These are phyloP conservation scores for Huntiella abstrusa DNA, from an alignment of 2,329 filamentous ascomycete species.

Conservation along the genomic window DNA sequence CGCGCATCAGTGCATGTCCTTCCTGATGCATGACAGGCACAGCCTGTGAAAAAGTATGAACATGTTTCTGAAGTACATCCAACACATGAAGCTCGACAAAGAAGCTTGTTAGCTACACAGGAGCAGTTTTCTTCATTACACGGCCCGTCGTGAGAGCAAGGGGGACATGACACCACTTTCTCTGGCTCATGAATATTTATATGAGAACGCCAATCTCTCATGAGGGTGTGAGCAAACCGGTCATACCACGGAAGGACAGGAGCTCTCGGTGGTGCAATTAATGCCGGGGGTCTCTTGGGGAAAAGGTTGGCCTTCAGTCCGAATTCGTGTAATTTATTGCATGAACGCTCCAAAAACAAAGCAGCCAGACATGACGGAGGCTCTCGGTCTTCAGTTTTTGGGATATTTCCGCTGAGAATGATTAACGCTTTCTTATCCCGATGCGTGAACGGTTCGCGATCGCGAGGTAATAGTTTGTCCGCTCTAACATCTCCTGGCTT, in stretches of 20 bases:
- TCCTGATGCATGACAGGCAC: slow-evolving; percentile 42
- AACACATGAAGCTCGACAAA: slow-evolving; percentile 53
- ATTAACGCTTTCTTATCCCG: slow-evolving; percentile 1
- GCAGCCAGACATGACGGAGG: slow-evolving; percentile 9
- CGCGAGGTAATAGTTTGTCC: neutral
- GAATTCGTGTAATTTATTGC: neutral
- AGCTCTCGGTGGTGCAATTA: neutral
- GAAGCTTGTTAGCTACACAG: slow-evolving; percentile 40
- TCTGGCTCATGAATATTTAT: slow-evolving; percentile 37
- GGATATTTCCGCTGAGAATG: slow-evolving; percentile 4
- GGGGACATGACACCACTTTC: slow-evolving; percentile 37
- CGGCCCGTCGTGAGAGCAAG: slow-evolving; percentile 50
- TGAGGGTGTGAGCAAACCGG: slow-evolving; percentile 32
- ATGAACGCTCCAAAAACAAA: slow-evolving; percentile 9
- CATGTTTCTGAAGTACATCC: slow-evolving; percentile 40
- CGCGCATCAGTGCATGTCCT: slow-evolving; percentile 34
- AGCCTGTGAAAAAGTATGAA: slow-evolving; percentile 46
- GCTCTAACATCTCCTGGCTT: neutral
- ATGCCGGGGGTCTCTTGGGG: neutral
- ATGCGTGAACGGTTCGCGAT: neutral
- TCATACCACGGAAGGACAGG: slow-evolving; percentile 37
- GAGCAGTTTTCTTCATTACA: slow-evolving; percentile 42
- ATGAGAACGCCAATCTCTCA: slow-evolving; percentile 36
- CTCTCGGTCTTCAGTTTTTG: neutral
- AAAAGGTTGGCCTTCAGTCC: neutral